These are phyloP conservation scores for Phytophthora lateralis DNA, from an alignment of 352 stramenopile genomes.

Conservation along the genomic window DNA sequence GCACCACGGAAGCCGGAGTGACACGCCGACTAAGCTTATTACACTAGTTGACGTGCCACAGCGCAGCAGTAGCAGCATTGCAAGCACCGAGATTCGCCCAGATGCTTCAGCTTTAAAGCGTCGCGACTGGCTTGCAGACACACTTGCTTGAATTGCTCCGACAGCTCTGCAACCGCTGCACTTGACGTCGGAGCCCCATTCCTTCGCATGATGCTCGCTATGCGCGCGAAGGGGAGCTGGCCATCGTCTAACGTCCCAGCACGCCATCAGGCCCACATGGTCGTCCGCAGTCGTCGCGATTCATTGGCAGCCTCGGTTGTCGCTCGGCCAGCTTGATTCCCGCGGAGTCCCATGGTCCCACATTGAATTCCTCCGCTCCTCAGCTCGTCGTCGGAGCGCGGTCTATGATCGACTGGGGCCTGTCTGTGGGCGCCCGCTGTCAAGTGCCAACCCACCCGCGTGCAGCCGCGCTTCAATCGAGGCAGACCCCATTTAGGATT, in stretches of 20 bases:
- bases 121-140: neutral
- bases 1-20: constrained; percentile 1
- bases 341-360: constrained; percentile 25
- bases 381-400: neutral
- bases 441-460: constrained; percentile 21
- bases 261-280: constrained; percentile 27
- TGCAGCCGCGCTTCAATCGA: constrained; percentile 37
- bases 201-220: constrained; percentile 17
- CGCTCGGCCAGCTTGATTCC: constrained; percentile 38
- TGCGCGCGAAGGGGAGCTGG: constrained; percentile 19
- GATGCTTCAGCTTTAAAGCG: neutral
- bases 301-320: constrained; percentile 19
- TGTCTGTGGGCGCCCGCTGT: constrained; percentile 34
- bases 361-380: constrained; percentile 11
- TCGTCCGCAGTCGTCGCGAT: constrained; percentile 6
- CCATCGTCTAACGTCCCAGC: constrained; percentile 33
- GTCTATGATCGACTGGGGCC: constrained; percentile 31
- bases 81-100: neutral
- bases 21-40: neutral
- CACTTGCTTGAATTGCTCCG: neutral
- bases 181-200: neutral
- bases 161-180: too few species aligned
- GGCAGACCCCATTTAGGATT: constrained; percentile 33
- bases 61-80: neutral
- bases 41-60: neutral